Evolutionary conservation across 2,329 filamentous ascomycete genomes (phyloP).

Genomic region (Dactylellina leptospora): DNA sequence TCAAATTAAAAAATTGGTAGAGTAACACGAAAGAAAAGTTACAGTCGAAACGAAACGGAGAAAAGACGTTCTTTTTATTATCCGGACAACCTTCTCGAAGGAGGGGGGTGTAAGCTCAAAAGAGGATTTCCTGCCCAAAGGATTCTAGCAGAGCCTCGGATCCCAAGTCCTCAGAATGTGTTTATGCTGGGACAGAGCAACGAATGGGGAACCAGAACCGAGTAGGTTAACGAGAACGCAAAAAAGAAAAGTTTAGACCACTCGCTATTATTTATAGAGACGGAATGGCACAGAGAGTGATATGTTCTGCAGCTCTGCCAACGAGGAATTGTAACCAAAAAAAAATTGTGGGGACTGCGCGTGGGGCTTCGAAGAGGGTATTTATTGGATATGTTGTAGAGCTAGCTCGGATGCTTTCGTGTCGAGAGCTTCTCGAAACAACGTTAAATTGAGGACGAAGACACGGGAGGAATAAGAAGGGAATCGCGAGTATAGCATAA

Average conservation of each 20-base stretch:
- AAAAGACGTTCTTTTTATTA: too few relatives aligned
- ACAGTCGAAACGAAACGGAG: not conserved
- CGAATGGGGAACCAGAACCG: too few relatives aligned
- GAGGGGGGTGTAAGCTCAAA: too few relatives aligned
- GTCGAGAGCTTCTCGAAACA: conserved; percentile 25
- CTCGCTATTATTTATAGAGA: conserved; percentile 2
- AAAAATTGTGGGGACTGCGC: not conserved
- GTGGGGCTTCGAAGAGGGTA: not conserved
- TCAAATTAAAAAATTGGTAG: too few relatives aligned
- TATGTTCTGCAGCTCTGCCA: not conserved
- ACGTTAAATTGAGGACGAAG: conserved; percentile 10
- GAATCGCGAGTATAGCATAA: not conserved
- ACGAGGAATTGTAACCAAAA: not conserved
- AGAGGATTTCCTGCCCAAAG: too few relatives aligned
- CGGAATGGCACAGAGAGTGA: not conserved
- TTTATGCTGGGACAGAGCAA: too few relatives aligned
- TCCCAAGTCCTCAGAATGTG: not conserved
- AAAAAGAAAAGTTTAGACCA: not conserved
- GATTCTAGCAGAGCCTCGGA: conserved; percentile 5
- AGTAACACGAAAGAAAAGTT: not conserved
- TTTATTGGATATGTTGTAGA: not conserved
- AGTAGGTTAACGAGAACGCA: not conserved
- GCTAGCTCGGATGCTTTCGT: not conserved
- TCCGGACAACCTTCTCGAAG: too few relatives aligned
- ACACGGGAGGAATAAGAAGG: not conserved